Percentiles rank a stretch among this genome's conserved stretches.
phyloP scores from a whole-genome alignment of 2,329 filamentous ascomycete genomes.

The Ascosphaera apis region DNA sequence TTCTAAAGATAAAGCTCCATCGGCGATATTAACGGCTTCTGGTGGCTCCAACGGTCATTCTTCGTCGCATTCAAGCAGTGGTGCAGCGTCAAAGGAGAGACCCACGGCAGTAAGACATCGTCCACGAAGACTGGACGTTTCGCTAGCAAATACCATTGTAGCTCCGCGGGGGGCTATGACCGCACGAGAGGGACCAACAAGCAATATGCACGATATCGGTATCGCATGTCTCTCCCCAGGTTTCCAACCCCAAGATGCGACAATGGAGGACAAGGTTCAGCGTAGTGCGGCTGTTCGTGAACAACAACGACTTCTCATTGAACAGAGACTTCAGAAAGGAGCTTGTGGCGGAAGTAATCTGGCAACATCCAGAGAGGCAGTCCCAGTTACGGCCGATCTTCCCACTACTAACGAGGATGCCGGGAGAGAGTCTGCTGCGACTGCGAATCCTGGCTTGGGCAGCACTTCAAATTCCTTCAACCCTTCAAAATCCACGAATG shows the following conservation, averaged over 20 bases:
- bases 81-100: slow-evolving; percentile 19
- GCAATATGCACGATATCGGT: slow-evolving; percentile 63
- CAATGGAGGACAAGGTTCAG: slow-evolving; percentile 87
- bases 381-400: slow-evolving; percentile 33
- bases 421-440: background rate
- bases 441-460: slow-evolving; percentile 11
- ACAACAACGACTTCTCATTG: slow-evolving; percentile 85
- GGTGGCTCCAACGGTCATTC: no score
- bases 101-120: slow-evolving; percentile 12
- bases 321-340: slow-evolving; percentile 58
- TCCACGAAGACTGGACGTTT: slow-evolving; percentile 23
- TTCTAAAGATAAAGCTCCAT: slow-evolving; percentile 31
- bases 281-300: slow-evolving; percentile 83
- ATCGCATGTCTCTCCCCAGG: slow-evolving; percentile 86
- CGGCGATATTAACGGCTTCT: slow-evolving; percentile 20
- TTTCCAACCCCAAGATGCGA: slow-evolving; percentile 88
- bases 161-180: slow-evolving; percentile 47
- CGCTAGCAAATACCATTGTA: slow-evolving; percentile 17
- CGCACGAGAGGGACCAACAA: slow-evolving; percentile 46
- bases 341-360: background rate
- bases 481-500: background rate
- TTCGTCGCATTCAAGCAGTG: slow-evolving; percentile 48
- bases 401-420: slow-evolving; percentile 4
- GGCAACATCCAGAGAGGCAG: slow-evolving; percentile 53
- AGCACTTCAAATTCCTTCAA: slow-evolving; percentile 49